Conservation (phyloP, 495 filamentous ascomycete species). For the Neurospora sp. region DNA sequence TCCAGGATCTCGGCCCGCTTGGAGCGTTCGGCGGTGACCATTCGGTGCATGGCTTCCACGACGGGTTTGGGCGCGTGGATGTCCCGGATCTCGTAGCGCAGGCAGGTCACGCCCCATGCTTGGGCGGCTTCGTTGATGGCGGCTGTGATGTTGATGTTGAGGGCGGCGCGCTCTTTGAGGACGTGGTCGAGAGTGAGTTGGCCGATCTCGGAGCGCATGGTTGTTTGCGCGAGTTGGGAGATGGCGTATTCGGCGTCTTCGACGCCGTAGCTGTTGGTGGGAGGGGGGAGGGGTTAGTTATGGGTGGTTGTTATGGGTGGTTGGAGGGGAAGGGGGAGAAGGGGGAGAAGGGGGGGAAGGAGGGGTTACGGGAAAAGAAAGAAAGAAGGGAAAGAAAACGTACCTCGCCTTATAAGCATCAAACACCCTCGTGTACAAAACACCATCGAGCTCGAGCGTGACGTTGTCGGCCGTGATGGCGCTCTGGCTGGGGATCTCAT, state of each 20-base stretch:
- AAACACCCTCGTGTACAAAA: conserved; percentile 89
- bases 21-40: conserved; percentile 90
- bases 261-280: conserved; percentile 71
- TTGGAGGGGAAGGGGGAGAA: neutral
- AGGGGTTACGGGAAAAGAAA: neutral
- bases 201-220: conserved; percentile 96
- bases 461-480: conserved; percentile 99
- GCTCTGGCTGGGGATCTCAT: conserved; percentile 89
- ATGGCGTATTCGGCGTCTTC: conserved; percentile 99
- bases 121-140: conserved; percentile 97
- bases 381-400: conserved; percentile 5
- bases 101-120: conserved; percentile 91
- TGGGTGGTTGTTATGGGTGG: too few species aligned
- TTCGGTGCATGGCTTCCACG: conserved; percentile 93
- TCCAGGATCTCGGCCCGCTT: conserved; percentile 97
- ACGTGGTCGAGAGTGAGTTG: conserved; percentile 95
- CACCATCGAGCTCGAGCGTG: conserved; percentile 88
- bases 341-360: neutral
- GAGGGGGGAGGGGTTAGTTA: conserved; percentile 6
- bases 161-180: conserved; percentile 85
- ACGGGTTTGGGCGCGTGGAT: conserved; percentile 93
- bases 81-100: conserved; percentile 96
- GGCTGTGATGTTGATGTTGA: conserved; percentile 94
- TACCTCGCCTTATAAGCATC: conserved; percentile 96
- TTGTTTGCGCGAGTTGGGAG: conserved; percentile 93